Evolutionary conservation across 2,329 filamentous ascomycete genomes (phyloP).

Genomic region (Pseudogymnoascus sp.): DNA sequence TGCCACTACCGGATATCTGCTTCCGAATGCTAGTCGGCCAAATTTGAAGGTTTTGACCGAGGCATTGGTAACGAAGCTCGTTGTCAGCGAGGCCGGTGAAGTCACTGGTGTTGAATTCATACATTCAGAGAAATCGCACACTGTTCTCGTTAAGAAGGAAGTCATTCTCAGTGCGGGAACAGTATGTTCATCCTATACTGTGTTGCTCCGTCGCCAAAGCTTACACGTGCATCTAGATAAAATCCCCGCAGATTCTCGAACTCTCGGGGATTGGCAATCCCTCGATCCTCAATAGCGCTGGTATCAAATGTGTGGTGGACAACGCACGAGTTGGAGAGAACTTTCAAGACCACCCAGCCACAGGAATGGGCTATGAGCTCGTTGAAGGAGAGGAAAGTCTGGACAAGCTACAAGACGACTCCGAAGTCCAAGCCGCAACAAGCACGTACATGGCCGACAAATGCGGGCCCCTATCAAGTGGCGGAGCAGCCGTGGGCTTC

Average conservation of each 20-base stretch:
- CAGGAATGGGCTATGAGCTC: conserved; percentile 12
- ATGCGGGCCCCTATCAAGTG: conserved; percentile 11
- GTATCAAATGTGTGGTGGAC: conserved; percentile 14
- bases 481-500: conserved; percentile 7
- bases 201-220: background rate
- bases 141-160: conserved; percentile 22
- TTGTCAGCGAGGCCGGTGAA: conserved; percentile 27
- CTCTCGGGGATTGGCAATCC: conserved; percentile 27
- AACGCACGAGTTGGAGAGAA: conserved; percentile 17
- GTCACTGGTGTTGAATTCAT: conserved; percentile 20
- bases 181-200: background rate
- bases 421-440: conserved; percentile 24
- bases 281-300: conserved; percentile 13
- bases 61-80: conserved; percentile 71
- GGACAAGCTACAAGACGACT: conserved; percentile 9
- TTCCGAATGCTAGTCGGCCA: conserved; percentile 11
- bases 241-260: conserved; percentile 28
- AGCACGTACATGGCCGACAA: conserved; percentile 23
- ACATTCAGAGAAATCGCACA: conserved; percentile 11
- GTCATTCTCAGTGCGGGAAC: conserved; percentile 26
- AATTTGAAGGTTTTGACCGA: conserved; percentile 79
- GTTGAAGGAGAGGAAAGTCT: conserved; percentile 8
- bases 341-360: conserved; percentile 15
- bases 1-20: conserved; percentile 17
- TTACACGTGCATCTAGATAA: conserved; percentile 7